phyloP scores from a whole-genome alignment of 345 rosid genomes.

The Brassica rapa region DNA sequence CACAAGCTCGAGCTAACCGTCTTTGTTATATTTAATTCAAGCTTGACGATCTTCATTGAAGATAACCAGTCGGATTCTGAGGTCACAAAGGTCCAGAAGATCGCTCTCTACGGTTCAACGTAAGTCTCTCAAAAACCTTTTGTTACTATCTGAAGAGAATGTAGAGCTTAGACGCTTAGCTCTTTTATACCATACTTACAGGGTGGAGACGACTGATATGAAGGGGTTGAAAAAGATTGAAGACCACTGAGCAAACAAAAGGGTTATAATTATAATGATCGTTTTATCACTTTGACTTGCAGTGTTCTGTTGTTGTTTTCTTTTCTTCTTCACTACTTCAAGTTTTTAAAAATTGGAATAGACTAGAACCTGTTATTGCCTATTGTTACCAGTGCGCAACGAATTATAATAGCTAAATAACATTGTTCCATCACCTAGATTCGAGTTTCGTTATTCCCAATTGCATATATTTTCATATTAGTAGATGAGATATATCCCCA shows the following conservation, averaged over 20 bases:
- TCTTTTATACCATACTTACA: slow-evolving; percentile 27
- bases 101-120: slow-evolving; percentile 81
- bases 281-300: slow-evolving; percentile 13
- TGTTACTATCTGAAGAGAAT: background rate
- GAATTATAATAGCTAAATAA: background rate
- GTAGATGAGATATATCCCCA: background rate
- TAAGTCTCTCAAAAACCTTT: slow-evolving; percentile 42
- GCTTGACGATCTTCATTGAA: slow-evolving; percentile 56
- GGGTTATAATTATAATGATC: slow-evolving; percentile 3
- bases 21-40: background rate
- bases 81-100: slow-evolving; percentile 85
- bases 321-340: background rate
- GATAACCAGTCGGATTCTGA: slow-evolving; percentile 83
- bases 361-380: slow-evolving; percentile 25
- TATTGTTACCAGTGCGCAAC: background rate
- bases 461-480: background rate
- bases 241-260: slow-evolving; percentile 51
- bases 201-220: slow-evolving; percentile 89
- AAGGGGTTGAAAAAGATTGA: slow-evolving; percentile 80
- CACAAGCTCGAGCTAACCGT: background rate
- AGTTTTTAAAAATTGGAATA: background rate
- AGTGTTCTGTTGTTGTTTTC: slow-evolving; percentile 1
- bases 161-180: background rate
- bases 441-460: background rate
- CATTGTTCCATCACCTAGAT: background rate